Evolutionary conservation across 495 filamentous ascomycete genomes (phyloP), one percentile per base, ranked within the genome.

Genomic region (Chlorociboria aeruginascens): DNA sequence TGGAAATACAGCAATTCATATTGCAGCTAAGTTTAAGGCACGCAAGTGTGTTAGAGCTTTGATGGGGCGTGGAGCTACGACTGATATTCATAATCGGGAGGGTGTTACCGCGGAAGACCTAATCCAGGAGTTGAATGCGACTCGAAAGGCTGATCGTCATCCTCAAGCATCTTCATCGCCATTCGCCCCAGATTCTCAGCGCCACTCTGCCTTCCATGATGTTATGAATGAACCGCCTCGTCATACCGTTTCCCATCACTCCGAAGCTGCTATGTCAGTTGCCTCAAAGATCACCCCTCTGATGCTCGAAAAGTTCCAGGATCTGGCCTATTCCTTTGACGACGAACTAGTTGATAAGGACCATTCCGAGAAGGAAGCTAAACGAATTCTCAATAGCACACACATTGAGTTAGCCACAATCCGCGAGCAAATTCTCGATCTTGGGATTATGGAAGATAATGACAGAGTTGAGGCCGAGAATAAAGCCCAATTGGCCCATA

Each of bases 1-100:
- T 34, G 90, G 89, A 25, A 89, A 97, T 58, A 95, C 92, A 0
- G 87, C 93, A 0, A 71, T 89, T 45, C 84, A 92, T 45, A 81
- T 97, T 28, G 89, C 87, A 7, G 86, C 89, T 14, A 81, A 85
- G 48, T 76, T 83, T 40, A 81, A 75, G 55, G 87, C 78, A 35
- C 74, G 72, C 50, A 95, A 79, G 66, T 86, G 81, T 52, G 77
- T 89, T 8, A 67, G 85, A 33, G 73, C 77, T 6, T 70, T 90
- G 10, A 71, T 87, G 25, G 82, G 80, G 30, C 74, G 82, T 28
- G 76, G 78, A n/a, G 85, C 81, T 7, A 67, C 79, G 9, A 81
- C 83, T 3, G 81, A 95, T 53, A 81, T 96, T 25, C 70, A 76
- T 9, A 97, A 98, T 60, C 66, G 77, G 46, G 73, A 82, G 39